Evolutionary conservation across 1,139 yeast species (phyloP), one percentile per base, ranked within the genome.

Genomic region (Hemisphaericaspora lyxosophila): DNA sequence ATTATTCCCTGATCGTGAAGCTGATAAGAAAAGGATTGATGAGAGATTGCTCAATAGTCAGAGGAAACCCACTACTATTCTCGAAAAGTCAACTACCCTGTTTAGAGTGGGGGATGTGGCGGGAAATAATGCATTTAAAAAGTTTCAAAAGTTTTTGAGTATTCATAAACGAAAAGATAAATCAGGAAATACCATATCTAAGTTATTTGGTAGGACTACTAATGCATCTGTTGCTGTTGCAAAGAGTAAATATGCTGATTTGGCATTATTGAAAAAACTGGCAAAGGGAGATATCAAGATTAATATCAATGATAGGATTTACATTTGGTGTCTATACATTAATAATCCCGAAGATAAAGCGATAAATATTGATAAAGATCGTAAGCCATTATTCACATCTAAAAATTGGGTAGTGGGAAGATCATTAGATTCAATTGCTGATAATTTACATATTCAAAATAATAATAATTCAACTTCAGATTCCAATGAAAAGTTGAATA

Each of bases 371-470:
- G 60, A 56, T 5, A 54, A 51, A 15, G 64, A 59, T 19, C 48
- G 59, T 15, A 56, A 49, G 26, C 73, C 81, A 0, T 54, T 83
- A 12, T 85, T 57, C 51, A 72, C 83, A 12, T 77, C 78, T 26
- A 75, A 76, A 46, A 65, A 71, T 23, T 83, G 92, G 87, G 82
- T 87, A 0, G 71, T 86, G 6, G 97, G 97, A 0, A 70, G 86
- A 46, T 82, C 83, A 2, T 60, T 88, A 34, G 97, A 90, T 56
- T 72, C 74, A 28, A 71, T 85, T 9, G 80, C 90, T 4, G 74
- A 70, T 23, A 55, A 63, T 25, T 58, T 84, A 40, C 70, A 67
- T 35, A 71, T 85, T 15, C 65, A 67, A 30, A 85, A 85, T 57
- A 56, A 63, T 36, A 84, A 84, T 53, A 81, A 80, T 51, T 57